A percentile compares a stretch with the other conserved stretches of the same genome.
Evolutionary conservation across 495 filamentous ascomycete species (phyloP).

Genomic region (Hypoxylon perforatum): DNA sequence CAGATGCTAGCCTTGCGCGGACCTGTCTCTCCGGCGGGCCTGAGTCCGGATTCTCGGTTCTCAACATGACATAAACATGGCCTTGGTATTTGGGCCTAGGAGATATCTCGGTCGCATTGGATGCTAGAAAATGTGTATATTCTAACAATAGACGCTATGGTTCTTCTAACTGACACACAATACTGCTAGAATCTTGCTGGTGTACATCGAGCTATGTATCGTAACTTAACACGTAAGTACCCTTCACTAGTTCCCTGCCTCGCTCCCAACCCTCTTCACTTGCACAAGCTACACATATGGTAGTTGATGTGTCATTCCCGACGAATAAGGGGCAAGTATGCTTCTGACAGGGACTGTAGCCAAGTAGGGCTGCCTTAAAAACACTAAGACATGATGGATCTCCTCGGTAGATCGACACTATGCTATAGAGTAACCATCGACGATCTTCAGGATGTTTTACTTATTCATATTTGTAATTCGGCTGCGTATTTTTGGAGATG

Average conservation of each 20-base stretch:
- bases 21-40: no score
- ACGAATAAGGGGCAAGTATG: background rate
- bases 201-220: conserved; percentile 6
- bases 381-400: no score
- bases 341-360: conserved; percentile 4
- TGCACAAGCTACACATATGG: no score
- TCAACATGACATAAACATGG: no score
- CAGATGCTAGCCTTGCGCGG: no score
- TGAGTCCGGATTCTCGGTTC: no score
- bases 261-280: background rate
- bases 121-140: background rate
- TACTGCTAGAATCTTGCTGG: background rate
- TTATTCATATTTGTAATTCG: conserved; percentile 16
- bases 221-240: conserved; percentile 2
- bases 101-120: background rate
- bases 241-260: background rate
- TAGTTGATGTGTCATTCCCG: background rate
- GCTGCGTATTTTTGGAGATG: conserved; percentile 1
- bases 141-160: no score
- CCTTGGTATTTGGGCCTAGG: background rate
- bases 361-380: conserved; percentile 2
- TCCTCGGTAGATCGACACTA: background rate
- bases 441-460: background rate
- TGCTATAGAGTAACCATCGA: background rate
- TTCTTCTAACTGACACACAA: no score